These are phyloP conservation scores for Neofusicoccum sp. DNA, from an alignment of 2,329 filamentous ascomycete genomes.

Conservation along the genomic window DNA sequence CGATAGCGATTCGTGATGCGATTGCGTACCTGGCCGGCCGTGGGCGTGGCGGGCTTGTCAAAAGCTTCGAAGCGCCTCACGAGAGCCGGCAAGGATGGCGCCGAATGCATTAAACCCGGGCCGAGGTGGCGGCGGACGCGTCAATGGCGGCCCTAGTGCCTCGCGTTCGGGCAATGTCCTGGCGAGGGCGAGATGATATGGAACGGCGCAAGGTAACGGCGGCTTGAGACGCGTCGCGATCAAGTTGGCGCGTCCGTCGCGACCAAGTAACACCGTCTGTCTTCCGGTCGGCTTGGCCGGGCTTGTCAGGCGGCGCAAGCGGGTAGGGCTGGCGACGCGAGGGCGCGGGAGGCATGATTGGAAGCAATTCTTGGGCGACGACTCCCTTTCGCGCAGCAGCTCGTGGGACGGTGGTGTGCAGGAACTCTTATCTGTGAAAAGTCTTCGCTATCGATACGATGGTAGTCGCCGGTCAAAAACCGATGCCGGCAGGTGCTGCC, in stretches of 20 bases:
- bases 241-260: background rate
- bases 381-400: background rate
- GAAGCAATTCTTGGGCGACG: conserved; percentile 1
- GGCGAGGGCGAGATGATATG: background rate
- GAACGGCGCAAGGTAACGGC: background rate
- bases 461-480: background rate
- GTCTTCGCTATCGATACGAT: background rate
- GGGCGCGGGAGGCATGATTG: conserved; percentile 10
- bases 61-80: conserved; percentile 5
- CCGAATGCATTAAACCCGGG: conserved; percentile 8
- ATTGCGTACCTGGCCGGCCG: conserved; percentile 2
- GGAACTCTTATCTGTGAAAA: background rate
- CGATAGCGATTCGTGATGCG: background rate
- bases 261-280: too few relatives aligned
- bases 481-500: background rate
- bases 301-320: background rate
- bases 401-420: conserved; percentile 10
- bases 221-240: background rate
- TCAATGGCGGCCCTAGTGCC: background rate
- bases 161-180: background rate
- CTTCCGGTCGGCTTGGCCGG: background rate
- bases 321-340: conserved; percentile 6
- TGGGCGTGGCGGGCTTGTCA: conserved; percentile 10
- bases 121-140: conserved; percentile 17
- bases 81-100: background rate